Evolutionary conservation across 495 filamentous ascomycete species (phyloP).

Genomic region (Annulohypoxylon moriforme): DNA sequence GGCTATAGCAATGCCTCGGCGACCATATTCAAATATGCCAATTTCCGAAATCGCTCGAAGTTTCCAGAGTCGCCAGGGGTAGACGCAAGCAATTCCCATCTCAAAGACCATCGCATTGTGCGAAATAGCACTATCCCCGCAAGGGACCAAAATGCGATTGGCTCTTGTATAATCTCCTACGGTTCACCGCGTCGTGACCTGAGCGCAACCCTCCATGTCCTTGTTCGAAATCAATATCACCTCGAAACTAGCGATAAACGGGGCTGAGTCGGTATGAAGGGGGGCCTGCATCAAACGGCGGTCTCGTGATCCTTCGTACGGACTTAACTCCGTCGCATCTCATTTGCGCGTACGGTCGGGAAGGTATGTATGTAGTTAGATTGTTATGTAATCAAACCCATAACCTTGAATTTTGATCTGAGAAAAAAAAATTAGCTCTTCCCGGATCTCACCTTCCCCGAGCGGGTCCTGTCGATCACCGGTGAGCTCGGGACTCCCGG

Average conservation of each 20-base stretch:
- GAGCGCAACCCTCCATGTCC: neutral
- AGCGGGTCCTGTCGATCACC: constrained; percentile 7
- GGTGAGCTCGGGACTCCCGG: constrained; percentile 1
- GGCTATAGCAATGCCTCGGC: neutral
- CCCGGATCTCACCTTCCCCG: neutral
- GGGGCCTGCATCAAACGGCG: neutral
- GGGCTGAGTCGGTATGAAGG: neutral
- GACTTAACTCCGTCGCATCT: neutral
- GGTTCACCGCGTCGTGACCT: neutral
- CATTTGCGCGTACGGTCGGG: neutral
- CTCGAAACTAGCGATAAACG: neutral
- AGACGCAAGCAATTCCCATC: neutral
- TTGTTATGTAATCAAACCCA: neutral
- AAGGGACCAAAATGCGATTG: neutral
- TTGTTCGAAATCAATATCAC: neutral
- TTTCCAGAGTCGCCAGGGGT: neutral
- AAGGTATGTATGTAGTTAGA: neutral
- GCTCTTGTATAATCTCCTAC: neutral
- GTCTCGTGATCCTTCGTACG: neutral
- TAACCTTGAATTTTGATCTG: too few species aligned
- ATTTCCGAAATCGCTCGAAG: neutral
- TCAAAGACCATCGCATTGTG: neutral
- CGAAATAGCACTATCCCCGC: neutral
- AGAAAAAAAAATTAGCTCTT: neutral
- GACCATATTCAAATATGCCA: neutral